phyloP scores from a whole-genome alignment of 331 rosid species.

The Rosa hybrid region DNA sequence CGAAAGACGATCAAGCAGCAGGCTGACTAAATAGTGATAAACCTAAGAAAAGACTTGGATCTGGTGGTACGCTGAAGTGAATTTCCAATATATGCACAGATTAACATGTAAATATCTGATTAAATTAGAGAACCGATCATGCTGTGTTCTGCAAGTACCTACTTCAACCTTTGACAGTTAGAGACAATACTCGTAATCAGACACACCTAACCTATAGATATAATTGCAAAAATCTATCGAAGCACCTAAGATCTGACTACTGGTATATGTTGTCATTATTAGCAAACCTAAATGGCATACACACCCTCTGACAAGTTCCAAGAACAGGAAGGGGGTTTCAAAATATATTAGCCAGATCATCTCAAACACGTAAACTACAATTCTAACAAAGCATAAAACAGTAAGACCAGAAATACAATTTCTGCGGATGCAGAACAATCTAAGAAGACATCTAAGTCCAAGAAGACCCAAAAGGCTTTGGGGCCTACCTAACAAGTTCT shows the following conservation, averaged over 20 bases:
- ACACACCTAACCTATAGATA: not conserved
- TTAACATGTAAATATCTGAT: no score
- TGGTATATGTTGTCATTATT: not conserved
- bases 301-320: not conserved
- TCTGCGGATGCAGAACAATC: not conserved
- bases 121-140: no score
- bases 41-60: no score
- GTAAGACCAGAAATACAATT: not conserved
- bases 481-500: not conserved
- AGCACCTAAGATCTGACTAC: not conserved
- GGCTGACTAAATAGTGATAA: no score
- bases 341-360: not conserved
- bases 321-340: not conserved
- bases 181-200: not conserved
- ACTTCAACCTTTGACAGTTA: not conserved
- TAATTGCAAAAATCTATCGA: not conserved
- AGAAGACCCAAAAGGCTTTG: not conserved
- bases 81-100: no score
- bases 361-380: not conserved
- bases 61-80: no score
- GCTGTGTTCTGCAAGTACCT: not conserved
- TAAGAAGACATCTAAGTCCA: not conserved
- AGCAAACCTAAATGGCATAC: not conserved
- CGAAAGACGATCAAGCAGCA: no score
- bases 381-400: not conserved